These are phyloP conservation scores for Pseudocercospora macadamiae DNA, from an alignment of 2,329 filamentous ascomycete genomes.

Conservation along the genomic window DNA sequence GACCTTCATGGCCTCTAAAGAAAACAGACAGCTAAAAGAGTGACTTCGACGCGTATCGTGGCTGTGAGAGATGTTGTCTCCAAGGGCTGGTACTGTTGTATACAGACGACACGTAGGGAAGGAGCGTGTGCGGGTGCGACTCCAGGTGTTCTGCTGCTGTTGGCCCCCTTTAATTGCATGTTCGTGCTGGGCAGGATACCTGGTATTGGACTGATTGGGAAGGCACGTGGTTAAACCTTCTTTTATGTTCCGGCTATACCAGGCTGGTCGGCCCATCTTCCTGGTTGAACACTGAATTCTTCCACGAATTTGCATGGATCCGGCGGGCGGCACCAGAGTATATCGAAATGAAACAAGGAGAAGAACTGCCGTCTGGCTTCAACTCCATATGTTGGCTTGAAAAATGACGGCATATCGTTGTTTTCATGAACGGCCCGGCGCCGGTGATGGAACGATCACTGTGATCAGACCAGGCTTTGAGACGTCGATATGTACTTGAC, in stretches of 20 bases:
- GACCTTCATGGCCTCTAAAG: slow-evolving; percentile 5
- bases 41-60: slow-evolving; percentile 1
- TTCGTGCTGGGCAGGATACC: slow-evolving; percentile 2
- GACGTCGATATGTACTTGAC: background rate
- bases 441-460: background rate
- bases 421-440: background rate
- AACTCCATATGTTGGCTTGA: background rate
- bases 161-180: slow-evolving; percentile 5
- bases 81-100: background rate
- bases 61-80: background rate
- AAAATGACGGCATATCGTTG: background rate
- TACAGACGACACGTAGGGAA: background rate
- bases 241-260: slow-evolving; percentile 3
- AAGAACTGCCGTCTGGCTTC: background rate
- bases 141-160: background rate
- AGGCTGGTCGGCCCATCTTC: background rate
- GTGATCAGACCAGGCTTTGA: background rate
- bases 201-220: slow-evolving; percentile 4
- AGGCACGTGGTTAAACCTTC: slow-evolving; percentile 7
- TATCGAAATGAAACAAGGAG: background rate
- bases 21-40: background rate
- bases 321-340: background rate
- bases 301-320: background rate
- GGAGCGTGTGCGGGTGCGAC: background rate
- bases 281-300: background rate